Conservation (phyloP, 2,329 filamentous ascomycete genomes). For the Trematosphaeria pertusa region DNA sequence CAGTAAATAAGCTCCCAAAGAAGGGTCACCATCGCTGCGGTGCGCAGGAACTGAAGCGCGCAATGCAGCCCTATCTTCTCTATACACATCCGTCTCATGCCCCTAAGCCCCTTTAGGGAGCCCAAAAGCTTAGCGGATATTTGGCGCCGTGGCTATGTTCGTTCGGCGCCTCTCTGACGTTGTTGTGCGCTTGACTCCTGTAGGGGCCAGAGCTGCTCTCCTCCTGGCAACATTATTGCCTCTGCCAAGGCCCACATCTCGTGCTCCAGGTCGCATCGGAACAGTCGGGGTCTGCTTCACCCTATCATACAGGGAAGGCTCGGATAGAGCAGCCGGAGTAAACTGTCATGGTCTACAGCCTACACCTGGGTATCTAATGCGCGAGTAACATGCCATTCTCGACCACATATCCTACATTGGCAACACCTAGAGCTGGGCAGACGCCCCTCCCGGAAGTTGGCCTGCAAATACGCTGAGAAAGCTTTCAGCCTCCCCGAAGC, state of each 20-base stretch:
- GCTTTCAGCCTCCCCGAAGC: constrained; percentile 40
- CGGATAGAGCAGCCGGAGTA: background rate
- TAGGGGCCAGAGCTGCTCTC: no score
- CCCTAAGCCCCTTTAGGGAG: constrained; percentile 1
- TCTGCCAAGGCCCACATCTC: no score
- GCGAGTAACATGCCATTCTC: no score
- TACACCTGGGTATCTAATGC: no score
- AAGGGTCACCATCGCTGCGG: background rate
- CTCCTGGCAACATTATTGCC: no score
- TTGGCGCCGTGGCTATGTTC: constrained; percentile 22
- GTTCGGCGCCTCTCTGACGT: constrained; percentile 23
- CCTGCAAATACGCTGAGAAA: constrained; percentile 39
- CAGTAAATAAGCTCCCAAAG: background rate
- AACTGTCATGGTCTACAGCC: no score
- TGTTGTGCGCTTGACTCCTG: constrained; percentile 15
- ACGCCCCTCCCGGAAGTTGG: constrained; percentile 27
- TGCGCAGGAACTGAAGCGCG: background rate
- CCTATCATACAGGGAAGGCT: background rate
- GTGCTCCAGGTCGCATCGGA: no score
- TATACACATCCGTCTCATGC: background rate
- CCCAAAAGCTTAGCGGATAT: constrained; percentile 5
- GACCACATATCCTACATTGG: background rate
- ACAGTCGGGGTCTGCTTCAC: background rate
- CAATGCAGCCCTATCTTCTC: background rate
- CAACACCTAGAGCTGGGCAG: no score